Conservation (phyloP, 2,329 filamentous ascomycete genomes). For the Paecilomyces sp. region DNA sequence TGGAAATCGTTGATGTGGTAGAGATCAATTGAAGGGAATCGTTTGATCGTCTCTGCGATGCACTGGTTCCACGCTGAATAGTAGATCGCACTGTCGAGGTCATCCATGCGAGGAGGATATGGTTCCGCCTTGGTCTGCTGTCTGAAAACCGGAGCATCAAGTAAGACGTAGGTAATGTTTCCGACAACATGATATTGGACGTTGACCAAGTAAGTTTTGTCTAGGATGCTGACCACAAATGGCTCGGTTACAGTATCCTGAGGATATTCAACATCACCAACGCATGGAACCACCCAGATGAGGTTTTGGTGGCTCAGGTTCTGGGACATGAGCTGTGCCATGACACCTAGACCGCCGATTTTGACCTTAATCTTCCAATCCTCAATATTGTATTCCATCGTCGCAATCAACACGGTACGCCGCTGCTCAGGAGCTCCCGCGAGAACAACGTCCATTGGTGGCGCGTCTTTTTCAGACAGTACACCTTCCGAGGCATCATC, state of each 20-base stretch:
- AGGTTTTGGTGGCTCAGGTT: constrained; percentile 43
- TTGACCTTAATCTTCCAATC: constrained; percentile 60
- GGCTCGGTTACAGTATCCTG: not conserved
- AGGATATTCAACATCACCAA: not conserved
- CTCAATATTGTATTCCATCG: constrained; percentile 60
- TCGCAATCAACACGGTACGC: constrained; percentile 54
- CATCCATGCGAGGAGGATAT: constrained; percentile 57
- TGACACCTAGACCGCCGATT: constrained; percentile 58
- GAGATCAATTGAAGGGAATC: constrained; percentile 48
- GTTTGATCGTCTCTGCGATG: constrained; percentile 51
- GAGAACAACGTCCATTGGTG: not conserved
- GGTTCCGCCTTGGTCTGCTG: constrained; percentile 52
- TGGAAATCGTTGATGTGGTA: constrained; percentile 58
- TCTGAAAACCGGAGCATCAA: constrained; percentile 56
- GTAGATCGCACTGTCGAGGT: constrained; percentile 54
- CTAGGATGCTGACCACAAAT: constrained; percentile 37
- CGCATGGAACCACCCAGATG: not conserved
- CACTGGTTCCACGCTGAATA: constrained; percentile 60
- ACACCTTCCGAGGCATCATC: not conserved
- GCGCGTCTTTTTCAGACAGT: not conserved
- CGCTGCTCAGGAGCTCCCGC: constrained; percentile 13
- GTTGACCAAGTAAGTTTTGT: constrained; percentile 47
- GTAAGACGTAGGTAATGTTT: constrained; percentile 57
- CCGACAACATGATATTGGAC: constrained; percentile 52
- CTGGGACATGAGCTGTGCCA: constrained; percentile 59